Percentiles rank a stretch among this genome's conserved stretches.
Evolutionary conservation across 495 filamentous ascomycete genomes (phyloP).

Genomic region (Penicillium salamii): DNA sequence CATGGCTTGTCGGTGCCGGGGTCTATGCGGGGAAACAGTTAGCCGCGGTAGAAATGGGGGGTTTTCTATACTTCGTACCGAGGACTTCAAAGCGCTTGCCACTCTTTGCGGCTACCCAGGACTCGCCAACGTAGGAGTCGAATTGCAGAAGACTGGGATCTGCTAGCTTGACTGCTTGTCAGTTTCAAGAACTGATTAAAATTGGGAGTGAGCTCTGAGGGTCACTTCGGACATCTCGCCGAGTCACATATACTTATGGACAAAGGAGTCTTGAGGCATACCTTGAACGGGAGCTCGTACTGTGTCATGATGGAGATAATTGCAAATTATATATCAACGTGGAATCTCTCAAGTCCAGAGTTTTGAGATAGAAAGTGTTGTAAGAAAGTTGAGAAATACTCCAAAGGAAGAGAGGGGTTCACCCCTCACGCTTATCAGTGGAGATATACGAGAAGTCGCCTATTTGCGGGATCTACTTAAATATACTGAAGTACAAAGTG

Average conservation of each 20-base stretch:
- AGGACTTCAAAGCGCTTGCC: slow-evolving; percentile 65
- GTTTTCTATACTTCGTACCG: slow-evolving; percentile 35
- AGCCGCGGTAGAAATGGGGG: slow-evolving; percentile 1
- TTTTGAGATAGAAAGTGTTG: too few relatives aligned
- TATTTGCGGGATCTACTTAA: too few relatives aligned
- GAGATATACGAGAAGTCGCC: too few relatives aligned
- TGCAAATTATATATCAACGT: neutral
- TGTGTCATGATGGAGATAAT: slow-evolving; percentile 28
- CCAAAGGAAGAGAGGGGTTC: neutral
- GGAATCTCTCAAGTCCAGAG: too few relatives aligned
- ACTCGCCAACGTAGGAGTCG: slow-evolving; percentile 57
- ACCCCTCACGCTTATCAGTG: neutral
- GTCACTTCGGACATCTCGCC: slow-evolving; percentile 15
- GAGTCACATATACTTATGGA: too few relatives aligned
- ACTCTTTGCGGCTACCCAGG: slow-evolving; percentile 62
- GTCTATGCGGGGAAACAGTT: slow-evolving; percentile 36
- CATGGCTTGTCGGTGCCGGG: slow-evolving; percentile 64
- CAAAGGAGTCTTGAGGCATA: slow-evolving; percentile 10
- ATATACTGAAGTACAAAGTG: too few relatives aligned
- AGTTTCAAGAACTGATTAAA: too few relatives aligned
- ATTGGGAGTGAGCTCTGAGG: too few relatives aligned
- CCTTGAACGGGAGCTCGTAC: slow-evolving; percentile 41
- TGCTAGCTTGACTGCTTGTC: too few relatives aligned
- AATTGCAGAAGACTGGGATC: slow-evolving; percentile 57
- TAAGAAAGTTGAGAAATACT: too few relatives aligned